These are phyloP conservation scores for Iris pallida DNA, from an alignment of 116 monocot species.

Conservation along the genomic window DNA sequence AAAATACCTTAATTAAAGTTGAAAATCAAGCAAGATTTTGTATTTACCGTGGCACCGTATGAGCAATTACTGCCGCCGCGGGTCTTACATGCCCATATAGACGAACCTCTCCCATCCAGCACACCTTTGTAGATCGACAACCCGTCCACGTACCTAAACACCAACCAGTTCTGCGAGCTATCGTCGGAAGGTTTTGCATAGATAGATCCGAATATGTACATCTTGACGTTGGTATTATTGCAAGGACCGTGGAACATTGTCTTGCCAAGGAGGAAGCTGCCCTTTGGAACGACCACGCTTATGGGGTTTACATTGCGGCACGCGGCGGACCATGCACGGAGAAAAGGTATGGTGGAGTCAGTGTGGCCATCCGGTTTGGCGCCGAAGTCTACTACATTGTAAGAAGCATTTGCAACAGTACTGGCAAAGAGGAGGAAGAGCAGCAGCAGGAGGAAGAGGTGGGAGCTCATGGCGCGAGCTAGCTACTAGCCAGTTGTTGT, in stretches of 20 bases:
- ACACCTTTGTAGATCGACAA: background rate
- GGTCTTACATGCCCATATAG: conserved; percentile 10
- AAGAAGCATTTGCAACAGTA: background rate
- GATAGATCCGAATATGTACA: background rate
- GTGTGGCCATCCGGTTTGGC: conserved; percentile 7
- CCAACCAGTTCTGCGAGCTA: conserved; percentile 1
- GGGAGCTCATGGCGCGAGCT: no score
- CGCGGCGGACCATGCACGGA: conserved; percentile 3
- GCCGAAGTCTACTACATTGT: background rate
- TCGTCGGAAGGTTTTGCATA: background rate
- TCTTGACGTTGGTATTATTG: background rate
- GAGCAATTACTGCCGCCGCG: background rate
- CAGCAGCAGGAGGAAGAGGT: background rate
- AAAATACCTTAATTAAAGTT: no score
- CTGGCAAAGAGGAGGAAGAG: background rate
- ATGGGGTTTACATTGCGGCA: background rate
- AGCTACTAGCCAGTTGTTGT: no score
- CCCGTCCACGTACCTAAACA: conserved; percentile 14
- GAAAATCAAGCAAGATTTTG: background rate
- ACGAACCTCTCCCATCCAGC: background rate
- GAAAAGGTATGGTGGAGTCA: background rate
- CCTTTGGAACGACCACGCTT: conserved; percentile 4
- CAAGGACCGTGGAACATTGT: conserved; percentile 8
- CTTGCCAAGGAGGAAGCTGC: background rate
- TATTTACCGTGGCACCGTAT: conserved; percentile 7